Evolutionary conservation across 176 grass and related monocot genomes (phyloP).

Genomic region (Musa schizocarpa): DNA sequence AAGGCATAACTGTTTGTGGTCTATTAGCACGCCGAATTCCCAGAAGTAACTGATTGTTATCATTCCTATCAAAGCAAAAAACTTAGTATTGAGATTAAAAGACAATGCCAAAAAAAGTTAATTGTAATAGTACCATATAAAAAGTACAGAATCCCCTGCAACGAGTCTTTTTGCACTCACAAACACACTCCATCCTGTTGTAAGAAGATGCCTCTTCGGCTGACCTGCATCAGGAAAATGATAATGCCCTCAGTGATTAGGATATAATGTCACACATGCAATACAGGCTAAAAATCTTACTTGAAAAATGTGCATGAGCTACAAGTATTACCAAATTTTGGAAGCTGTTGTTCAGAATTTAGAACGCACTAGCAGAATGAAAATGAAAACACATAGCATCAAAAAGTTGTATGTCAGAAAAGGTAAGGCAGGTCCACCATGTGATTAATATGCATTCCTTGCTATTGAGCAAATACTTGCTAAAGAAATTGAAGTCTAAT

Average conservation of each 20-base stretch:
- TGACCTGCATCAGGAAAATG: conserved; percentile 59
- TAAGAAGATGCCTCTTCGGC: conserved; percentile 95
- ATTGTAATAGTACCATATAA: conserved; percentile 63
- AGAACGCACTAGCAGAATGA: no score
- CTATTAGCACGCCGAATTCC: neutral
- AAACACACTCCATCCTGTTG: conserved; percentile 98
- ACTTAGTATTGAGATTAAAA: neutral
- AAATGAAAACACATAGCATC: no score
- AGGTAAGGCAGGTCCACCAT: neutral
- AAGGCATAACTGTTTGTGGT: neutral
- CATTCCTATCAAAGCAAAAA: conserved; percentile 1
- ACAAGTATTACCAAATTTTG: neutral
- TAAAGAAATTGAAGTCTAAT: neutral
- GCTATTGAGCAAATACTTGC: neutral
- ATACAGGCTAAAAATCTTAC: neutral
- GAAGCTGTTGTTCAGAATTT: neutral
- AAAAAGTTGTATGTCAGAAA: neutral
- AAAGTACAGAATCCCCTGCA: conserved; percentile 93
- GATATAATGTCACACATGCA: neutral
- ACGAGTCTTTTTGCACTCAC: conserved; percentile 94
- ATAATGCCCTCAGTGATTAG: neutral
- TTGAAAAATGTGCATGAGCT: neutral
- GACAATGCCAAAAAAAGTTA: neutral
- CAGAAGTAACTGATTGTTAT: neutral
- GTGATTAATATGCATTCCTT: neutral